Base-by-base conservation (phyloP, 208 protist genomes). In the Leishmania lainsoni region DNA sequence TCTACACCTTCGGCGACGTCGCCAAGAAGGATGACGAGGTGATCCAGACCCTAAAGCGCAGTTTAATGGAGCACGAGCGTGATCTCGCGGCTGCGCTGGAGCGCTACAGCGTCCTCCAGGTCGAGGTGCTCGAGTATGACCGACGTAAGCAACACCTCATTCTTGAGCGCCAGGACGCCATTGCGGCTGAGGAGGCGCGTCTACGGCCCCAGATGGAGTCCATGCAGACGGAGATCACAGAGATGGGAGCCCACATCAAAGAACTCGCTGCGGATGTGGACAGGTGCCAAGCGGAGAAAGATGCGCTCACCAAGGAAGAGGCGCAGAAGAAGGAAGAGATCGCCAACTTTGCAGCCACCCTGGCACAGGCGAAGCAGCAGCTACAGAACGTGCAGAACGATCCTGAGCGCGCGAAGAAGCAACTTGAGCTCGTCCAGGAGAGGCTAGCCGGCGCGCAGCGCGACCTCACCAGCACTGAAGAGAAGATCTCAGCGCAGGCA, bases 111-210 rank as follows among this genome's bases (percentile, higher is more conserved):
- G 95, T 98, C 39, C 83, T 98, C 52, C 94, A 97, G 78, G 94
- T 98, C 42, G 94, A 98, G 88, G 92, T 90, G n/a, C 79, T 98
- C 5, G 94, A 98, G 87, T 93, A 94, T 81, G 96, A 98, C 70
- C 91, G 96, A 0, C 91, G 91, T 78, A 97, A 97, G 83, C 93
- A 96, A 82, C 94, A 91, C 54, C 81, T 98, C 59, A 83, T 95
- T 32, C 88, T 96, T 10, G 96, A 98, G 81, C 90, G 94, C 17
- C 93, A 98, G 84, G 94, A 97, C 73, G 93, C 93, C 45, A 65
- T 97, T 20, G 95, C 95, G 14, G 93, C 95, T 22, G 96, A 97
- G 83, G 93, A 97, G 86, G 92, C 93, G 61, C 93, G 94, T 22
- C 73, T 98, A 56, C 91, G 89, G 1, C 96, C 96, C 22, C 88